Evolutionary conservation across 371 early-diverging fungal genomes (phyloP).

Genomic region (Lichtheimia ornata): DNA sequence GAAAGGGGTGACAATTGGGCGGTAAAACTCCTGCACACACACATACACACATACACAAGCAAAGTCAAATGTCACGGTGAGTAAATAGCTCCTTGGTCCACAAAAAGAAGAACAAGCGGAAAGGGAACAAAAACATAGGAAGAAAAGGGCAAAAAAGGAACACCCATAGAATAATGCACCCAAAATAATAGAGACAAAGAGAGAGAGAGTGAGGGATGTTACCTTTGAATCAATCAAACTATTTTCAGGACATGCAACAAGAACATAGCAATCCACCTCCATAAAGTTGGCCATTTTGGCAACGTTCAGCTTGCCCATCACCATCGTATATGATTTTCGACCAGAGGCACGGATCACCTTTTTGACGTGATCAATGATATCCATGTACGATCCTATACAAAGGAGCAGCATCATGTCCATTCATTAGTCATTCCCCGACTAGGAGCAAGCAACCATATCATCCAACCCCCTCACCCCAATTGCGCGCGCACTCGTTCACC

Average conservation of each 20-base stretch:
- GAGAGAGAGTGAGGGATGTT: background rate
- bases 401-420: background rate
- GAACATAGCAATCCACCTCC: conserved; percentile 90
- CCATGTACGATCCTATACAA: conserved; percentile 75
- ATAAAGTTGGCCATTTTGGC: conserved; percentile 95
- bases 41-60: background rate
- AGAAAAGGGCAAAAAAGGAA: no score
- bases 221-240: conserved; percentile 87
- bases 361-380: conserved; percentile 80
- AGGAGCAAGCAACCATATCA: no score
- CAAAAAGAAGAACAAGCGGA: conserved; percentile 2
- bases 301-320: conserved; percentile 93
- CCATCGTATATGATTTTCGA: conserved; percentile 88
- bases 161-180: no score
- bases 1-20: conserved; percentile 91
- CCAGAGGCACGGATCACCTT: conserved; percentile 70
- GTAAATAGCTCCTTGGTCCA: conserved; percentile 9
- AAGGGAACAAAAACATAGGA: background rate
- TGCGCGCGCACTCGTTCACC: no score
- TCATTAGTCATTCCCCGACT: background rate
- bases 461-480: no score
- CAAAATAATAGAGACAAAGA: no score
- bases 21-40: conserved; percentile 72
- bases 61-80: conserved; percentile 13
- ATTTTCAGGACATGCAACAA: conserved; percentile 95